Base-by-base conservation (phyloP, 1,284 basidiomycete species). In the Cystobasidium slooffiae region DNA sequence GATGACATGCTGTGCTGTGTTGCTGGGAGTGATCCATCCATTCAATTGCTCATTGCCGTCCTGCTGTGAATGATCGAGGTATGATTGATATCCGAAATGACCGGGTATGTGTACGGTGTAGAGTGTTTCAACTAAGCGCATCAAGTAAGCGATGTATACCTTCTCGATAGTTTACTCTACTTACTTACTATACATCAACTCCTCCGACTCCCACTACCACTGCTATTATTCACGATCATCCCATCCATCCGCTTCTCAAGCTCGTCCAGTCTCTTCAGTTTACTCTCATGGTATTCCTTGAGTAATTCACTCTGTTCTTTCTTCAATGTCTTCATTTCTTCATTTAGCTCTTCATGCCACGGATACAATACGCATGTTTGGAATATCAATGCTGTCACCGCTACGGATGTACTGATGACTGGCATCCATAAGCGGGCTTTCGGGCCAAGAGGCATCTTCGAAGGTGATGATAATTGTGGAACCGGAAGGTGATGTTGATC, bases 281-380 rank as follows among this genome's bases (percentile, higher is more conserved):
- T 67, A 39, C 37, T 49, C 41, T 78, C 76, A 8, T 65, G 72
- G 46, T 76, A 76, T 16, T 61, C 64, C 31, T 70, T 73, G 8
- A 75, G 44, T 37, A 46, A 18, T 39, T 75, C 59, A 37, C 58
- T 68, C 20, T 75, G 65, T 47, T 75, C 73, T 37, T 52, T 44
- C 37, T 63, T 20, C 7, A 73, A 68, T 62, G 56, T 67, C 64
- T 78, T 76, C 18, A 75, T 58, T 49, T 79, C 78, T 61, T 75
- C 75, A 59, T 77, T 62, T 16, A 72, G 62, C 39, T 64, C n/a
- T 14, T 64, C 37, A 31, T 72, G 69, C 69, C 69, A 72, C 14
- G 69, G 69, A 22, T 72, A 63, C 37, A 72, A 39, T 8, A 72
- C 69, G 31, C 24, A 43, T 20, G 52, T 53, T 31, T 72, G 69